Conservation (phyloP, 371 early-diverging fungal genomes). For the Parasitella parasitica region DNA sequence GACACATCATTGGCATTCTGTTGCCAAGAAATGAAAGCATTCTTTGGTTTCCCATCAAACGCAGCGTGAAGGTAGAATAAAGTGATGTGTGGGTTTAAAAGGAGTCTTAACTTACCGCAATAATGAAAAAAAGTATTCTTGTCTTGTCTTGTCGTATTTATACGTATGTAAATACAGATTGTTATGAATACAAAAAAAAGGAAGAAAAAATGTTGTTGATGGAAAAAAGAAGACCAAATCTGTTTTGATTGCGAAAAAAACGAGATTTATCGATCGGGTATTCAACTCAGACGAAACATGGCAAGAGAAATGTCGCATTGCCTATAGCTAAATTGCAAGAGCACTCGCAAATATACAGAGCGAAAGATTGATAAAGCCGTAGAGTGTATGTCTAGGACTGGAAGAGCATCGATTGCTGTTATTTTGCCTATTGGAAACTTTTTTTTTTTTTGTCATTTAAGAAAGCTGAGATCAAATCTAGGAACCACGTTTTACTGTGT, state of each 20-base stretch:
- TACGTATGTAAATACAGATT: too few species aligned
- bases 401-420: too few species aligned
- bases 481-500: neutral
- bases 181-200: neutral
- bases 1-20: neutral
- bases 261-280: neutral
- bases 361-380: too few species aligned
- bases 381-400: too few species aligned
- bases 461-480: constrained; percentile 12
- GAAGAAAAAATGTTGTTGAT: neutral
- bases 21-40: neutral
- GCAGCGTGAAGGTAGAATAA: neutral
- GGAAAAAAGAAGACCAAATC: neutral
- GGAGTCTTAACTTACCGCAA: constrained; percentile 11
- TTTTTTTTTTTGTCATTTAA: neutral
- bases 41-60: neutral
- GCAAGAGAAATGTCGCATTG: neutral
- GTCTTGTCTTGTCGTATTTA: too few species aligned
- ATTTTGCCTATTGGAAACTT: too few species aligned
- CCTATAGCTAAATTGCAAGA: neutral
- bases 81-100: neutral
- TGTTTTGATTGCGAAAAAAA: neutral
- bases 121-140: too few species aligned
- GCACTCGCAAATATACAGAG: neutral
- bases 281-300: constrained; percentile 1